Evolutionary conservation across 306 rosid species (phyloP).

Genomic region (Fagus crenata): DNA sequence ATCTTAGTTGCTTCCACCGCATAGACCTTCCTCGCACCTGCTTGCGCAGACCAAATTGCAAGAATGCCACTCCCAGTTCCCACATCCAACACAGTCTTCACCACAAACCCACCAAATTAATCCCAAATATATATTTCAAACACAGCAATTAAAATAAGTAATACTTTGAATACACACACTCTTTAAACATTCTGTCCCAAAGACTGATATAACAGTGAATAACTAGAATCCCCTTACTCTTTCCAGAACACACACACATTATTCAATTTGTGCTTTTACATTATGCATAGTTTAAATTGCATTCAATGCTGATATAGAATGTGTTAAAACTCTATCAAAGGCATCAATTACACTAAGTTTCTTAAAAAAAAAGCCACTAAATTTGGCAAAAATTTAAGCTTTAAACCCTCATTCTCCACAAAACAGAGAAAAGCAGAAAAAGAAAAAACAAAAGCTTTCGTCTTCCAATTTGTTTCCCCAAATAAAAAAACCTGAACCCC

Average conservation of each 20-base stretch:
- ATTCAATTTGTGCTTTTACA: not conserved
- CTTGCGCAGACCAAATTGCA: slow-evolving; percentile 98
- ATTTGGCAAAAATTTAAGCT: not conserved
- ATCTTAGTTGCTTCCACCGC: slow-evolving; percentile 97
- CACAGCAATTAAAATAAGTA: not conserved
- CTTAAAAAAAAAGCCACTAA: not conserved
- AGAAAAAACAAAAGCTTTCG: not conserved
- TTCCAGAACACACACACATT: not conserved
- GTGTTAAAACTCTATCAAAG: not conserved
- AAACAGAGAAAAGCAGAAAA: not conserved
- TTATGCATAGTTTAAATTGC: not conserved
- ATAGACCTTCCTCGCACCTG: slow-evolving; percentile 96
- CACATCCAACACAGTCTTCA: slow-evolving; percentile 91
- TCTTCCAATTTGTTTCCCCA: not conserved
- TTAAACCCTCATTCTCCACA: not conserved
- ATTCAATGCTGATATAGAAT: not conserved
- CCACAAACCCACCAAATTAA: slow-evolving; percentile 36
- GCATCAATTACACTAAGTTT: not conserved
- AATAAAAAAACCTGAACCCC: not conserved
- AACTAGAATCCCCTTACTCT: not conserved
- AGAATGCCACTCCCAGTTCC: slow-evolving; percentile 99
- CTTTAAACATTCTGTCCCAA: not conserved
- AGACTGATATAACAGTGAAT: not conserved
- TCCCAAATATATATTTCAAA: slow-evolving; percentile 26
- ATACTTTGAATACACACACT: not conserved